Evolutionary conservation across 305 asterid species (phyloP).

Genomic region (Solanum hybrid): DNA sequence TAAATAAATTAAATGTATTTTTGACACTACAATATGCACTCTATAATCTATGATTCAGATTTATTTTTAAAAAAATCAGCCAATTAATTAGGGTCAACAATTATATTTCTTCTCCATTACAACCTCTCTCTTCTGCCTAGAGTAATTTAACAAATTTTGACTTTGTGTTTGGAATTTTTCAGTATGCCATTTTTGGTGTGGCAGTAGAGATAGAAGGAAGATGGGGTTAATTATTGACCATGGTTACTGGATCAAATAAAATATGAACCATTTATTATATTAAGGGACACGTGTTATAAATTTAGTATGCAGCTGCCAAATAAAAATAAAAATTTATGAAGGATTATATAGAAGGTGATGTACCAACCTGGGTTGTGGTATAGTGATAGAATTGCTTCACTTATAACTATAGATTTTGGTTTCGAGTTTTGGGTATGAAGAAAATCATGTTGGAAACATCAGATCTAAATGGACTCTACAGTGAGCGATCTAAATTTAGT

Average conservation of each 20-base stretch:
- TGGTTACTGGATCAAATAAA: background rate
- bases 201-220: background rate
- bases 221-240: background rate
- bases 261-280: background rate
- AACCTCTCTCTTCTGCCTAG: background rate
- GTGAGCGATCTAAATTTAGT: rapidly evolving
- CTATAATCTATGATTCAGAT: background rate
- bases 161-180: background rate
- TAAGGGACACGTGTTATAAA: background rate
- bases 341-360: background rate
- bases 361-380: rapidly evolving
- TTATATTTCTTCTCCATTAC: background rate
- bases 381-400: background rate
- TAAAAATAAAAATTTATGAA: background rate
- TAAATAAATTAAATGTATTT: no score
- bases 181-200: background rate
- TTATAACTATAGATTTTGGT: background rate
- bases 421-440: background rate
- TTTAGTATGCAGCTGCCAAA: background rate
- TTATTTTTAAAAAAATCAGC: background rate
- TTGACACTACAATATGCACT: background rate
- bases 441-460: background rate
- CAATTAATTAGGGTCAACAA: background rate
- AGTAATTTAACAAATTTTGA: background rate
- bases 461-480: background rate